A percentile compares a stretch with the other conserved stretches of the same genome.
Evolutionary conservation across 2,329 filamentous ascomycete species (phyloP).

Genomic region (Fusarium tuaranense): DNA sequence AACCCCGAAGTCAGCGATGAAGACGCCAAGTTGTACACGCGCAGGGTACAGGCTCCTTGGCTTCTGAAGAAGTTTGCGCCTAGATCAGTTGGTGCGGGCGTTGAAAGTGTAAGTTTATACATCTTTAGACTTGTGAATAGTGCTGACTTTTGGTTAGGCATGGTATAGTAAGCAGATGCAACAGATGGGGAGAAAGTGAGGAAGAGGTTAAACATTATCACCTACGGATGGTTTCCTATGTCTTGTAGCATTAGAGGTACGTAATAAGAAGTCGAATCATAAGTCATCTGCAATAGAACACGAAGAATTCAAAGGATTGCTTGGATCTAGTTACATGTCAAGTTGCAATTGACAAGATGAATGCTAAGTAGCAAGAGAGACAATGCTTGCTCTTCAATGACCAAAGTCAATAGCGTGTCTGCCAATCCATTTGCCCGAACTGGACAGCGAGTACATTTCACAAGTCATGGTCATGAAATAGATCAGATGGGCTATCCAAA

Average conservation of each 20-base stretch:
- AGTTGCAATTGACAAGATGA: background rate
- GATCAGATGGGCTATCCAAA: background rate
- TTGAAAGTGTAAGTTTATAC: conserved; percentile 26
- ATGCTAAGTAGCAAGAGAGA: too few species aligned
- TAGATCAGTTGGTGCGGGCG: conserved; percentile 27
- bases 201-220: too few species aligned
- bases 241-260: background rate
- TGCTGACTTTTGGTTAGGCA: conserved; percentile 3
- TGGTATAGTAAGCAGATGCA: conserved; percentile 35
- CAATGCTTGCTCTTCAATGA: background rate
- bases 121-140: accelerated
- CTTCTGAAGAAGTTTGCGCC: conserved; percentile 31
- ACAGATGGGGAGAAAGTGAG: conserved; percentile 11
- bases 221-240: background rate
- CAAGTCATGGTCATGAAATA: background rate
- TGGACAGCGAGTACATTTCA: background rate
- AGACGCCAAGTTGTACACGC: conserved; percentile 22
- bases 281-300: background rate
- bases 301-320: background rate
- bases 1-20: conserved; percentile 28
- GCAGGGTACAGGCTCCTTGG: conserved; percentile 27
- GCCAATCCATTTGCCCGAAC: background rate
- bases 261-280: background rate
- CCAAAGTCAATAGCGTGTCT: background rate
- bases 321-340: background rate